Evolutionary conservation across 352 stramenopile species (phyloP).

Genomic region (Phytophthora hybrid): DNA sequence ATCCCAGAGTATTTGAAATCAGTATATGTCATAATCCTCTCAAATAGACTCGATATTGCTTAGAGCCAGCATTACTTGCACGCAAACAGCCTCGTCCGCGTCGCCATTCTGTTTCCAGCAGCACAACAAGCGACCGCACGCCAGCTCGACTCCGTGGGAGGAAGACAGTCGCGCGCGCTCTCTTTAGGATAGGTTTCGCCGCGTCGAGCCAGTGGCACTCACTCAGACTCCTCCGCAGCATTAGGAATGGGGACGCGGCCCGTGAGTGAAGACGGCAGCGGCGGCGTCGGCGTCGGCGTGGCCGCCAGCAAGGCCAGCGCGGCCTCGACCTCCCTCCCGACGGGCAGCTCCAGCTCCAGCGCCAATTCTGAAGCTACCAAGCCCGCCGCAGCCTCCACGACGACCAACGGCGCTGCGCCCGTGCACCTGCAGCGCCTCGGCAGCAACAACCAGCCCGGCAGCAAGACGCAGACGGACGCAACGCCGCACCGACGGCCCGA

Average conservation of each 20-base stretch:
- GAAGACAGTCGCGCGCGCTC: conserved; percentile 20
- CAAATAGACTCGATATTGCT: too few relatives aligned
- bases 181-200: conserved; percentile 7
- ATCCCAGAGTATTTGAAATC: too few relatives aligned
- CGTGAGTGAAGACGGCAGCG: conserved; percentile 35
- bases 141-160: conserved; percentile 1
- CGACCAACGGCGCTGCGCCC: conserved; percentile 1
- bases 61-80: too few relatives aligned
- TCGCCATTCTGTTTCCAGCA: conserved; percentile 30
- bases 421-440: conserved; percentile 31
- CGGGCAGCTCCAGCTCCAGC: background rate
- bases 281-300: background rate
- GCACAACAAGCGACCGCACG: conserved; percentile 26
- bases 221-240: background rate
- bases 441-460: conserved; percentile 13
- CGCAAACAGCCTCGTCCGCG: background rate
- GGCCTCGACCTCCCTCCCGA: conserved; percentile 9
- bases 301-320: background rate
- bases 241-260: conserved; percentile 37
- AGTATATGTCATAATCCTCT: too few relatives aligned
- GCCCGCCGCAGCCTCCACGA: background rate
- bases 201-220: conserved; percentile 11
- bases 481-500: conserved; percentile 8
- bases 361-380: background rate
- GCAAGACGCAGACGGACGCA: conserved; percentile 5